Conservation (phyloP, 345 rosid species). For the Eucalyptus pauciflora region DNA sequence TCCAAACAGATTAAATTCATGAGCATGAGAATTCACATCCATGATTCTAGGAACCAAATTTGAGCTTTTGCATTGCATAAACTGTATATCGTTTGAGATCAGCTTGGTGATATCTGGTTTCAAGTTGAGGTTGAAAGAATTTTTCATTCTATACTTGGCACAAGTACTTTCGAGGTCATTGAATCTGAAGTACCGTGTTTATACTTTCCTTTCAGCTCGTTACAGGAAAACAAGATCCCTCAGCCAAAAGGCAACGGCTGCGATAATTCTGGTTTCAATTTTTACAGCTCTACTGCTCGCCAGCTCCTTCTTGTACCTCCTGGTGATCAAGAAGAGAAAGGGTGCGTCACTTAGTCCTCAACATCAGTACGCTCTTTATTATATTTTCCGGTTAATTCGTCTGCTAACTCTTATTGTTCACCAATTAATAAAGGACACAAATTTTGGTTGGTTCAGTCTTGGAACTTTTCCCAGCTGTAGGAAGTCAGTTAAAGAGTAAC, state of each 20-base stretch:
- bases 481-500: not conserved
- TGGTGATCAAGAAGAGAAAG: not conserved
- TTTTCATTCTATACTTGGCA: not conserved
- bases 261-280: not conserved
- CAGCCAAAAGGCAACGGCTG: not conserved
- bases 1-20: not conserved
- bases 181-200: not conserved
- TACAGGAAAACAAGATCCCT: not conserved
- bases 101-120: not conserved
- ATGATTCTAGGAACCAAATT: not conserved
- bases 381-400: not conserved
- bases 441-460: not conserved
- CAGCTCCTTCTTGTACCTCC: not conserved
- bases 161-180: not conserved
- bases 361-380: not conserved
- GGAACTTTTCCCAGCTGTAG: not conserved
- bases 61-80: not conserved
- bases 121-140: not conserved
- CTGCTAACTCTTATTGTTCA: not conserved
- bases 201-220: not conserved
- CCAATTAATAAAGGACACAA: not conserved
- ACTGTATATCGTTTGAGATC: not conserved
- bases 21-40: not conserved
- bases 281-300: not conserved
- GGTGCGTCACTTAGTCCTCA: not conserved